Evolutionary conservation across 2,329 filamentous ascomycete genomes (phyloP).

Genomic region (Neonectria coccinea): DNA sequence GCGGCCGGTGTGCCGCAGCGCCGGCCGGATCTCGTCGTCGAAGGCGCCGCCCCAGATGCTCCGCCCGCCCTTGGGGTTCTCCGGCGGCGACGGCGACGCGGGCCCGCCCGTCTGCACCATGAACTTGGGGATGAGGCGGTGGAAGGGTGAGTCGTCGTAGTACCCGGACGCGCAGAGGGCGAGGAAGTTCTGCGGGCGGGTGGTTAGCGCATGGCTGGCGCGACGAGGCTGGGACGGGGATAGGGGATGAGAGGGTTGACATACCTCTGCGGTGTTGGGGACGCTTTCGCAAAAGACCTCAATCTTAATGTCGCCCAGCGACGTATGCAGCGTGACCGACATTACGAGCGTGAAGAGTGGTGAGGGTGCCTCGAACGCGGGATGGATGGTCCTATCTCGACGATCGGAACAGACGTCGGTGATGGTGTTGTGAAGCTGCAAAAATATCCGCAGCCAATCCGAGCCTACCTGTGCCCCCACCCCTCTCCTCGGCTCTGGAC

Average conservation of each 20-base stretch:
- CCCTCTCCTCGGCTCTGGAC: background rate
- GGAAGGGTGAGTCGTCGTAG: conserved; percentile 81
- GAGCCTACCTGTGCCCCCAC: background rate
- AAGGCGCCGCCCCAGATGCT: conserved; percentile 82
- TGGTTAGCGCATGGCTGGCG: conserved; percentile 26
- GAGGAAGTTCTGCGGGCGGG: conserved; percentile 78
- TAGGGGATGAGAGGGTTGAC: conserved; percentile 31
- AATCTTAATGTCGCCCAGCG: conserved; percentile 89
- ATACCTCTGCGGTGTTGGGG: conserved; percentile 88
- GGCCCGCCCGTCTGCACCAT: conserved; percentile 83
- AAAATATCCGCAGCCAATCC: conserved; percentile 22
- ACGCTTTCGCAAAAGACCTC: conserved; percentile 97
- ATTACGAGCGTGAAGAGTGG: conserved; percentile 51
- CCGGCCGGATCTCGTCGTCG: conserved; percentile 82
- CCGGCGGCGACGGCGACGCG: conserved; percentile 60
- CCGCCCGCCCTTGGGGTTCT: conserved; percentile 74
- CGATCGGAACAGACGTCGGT: conserved; percentile 3
- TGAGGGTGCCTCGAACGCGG: background rate
- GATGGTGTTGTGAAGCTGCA: conserved; percentile 9
- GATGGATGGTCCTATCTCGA: background rate
- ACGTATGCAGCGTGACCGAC: conserved; percentile 85
- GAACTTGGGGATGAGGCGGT: conserved; percentile 83
- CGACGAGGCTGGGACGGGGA: background rate
- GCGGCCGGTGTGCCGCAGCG: conserved; percentile 74
- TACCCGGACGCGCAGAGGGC: conserved; percentile 84